These are phyloP conservation scores for Phytophthora macrochlamydospora DNA, from an alignment of 352 stramenopile genomes.

Conservation along the genomic window DNA sequence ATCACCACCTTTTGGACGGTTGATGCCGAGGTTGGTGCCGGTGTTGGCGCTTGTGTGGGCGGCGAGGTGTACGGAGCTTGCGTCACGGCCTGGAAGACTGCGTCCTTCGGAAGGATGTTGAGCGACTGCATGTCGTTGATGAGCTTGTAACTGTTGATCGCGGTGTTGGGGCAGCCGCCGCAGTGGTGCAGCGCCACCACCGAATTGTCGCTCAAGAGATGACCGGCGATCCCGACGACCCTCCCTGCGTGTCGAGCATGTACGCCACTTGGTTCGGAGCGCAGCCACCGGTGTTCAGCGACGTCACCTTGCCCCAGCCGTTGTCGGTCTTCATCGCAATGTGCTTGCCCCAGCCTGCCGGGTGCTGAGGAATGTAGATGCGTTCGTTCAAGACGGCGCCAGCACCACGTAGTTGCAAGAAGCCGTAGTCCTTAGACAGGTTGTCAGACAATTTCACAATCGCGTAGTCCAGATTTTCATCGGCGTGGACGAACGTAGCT, in stretches of 20 bases:
- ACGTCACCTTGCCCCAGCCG: conserved; percentile 50
- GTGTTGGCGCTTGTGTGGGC: conserved; percentile 15
- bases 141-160: conserved; percentile 73
- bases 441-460: conserved; percentile 69
- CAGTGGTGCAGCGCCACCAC: conserved; percentile 84
- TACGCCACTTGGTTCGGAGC: conserved; percentile 66
- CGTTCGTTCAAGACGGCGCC: conserved; percentile 34
- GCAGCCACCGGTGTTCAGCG: conserved; percentile 50
- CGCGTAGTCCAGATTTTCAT: conserved; percentile 57
- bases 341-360: conserved; percentile 66
- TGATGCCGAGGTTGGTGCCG: conserved; percentile 15
- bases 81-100: conserved; percentile 29
- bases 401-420: conserved; percentile 55
- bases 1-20: conserved; percentile 34
- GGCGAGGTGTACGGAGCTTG: conserved; percentile 18
- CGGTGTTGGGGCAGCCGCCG: conserved; percentile 80
- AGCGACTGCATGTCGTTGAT: conserved; percentile 48
- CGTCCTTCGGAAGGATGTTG: conserved; percentile 50
- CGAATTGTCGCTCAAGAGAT: conserved; percentile 60
- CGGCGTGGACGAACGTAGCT: conserved; percentile 45
- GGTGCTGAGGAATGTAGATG: conserved; percentile 75
- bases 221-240: conserved; percentile 76
- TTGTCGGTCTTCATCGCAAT: conserved; percentile 67
- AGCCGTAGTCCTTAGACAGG: conserved; percentile 52
- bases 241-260: conserved; percentile 68